These are phyloP conservation scores for Dalbergia cultrata DNA, from an alignment of 306 rosid species.

Conservation along the genomic window DNA sequence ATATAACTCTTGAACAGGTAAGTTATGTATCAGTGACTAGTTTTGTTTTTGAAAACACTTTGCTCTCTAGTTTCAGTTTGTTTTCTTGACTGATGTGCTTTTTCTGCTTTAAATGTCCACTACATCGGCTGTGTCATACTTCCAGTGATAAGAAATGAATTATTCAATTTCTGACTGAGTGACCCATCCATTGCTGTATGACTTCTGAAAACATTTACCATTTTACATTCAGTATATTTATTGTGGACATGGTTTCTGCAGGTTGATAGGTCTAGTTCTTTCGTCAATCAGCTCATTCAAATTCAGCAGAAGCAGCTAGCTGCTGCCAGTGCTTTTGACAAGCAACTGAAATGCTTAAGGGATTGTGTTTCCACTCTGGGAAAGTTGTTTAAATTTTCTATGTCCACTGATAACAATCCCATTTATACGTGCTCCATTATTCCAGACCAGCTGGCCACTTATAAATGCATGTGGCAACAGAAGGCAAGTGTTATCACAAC, in stretches of 20 bases:
- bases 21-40: neutral
- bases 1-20: constrained; percentile 79
- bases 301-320: constrained; percentile 78
- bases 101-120: neutral
- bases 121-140: neutral
- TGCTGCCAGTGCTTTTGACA: constrained; percentile 66
- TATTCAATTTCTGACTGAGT: constrained; percentile 16
- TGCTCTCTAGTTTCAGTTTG: neutral
- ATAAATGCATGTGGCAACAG: constrained; percentile 90
- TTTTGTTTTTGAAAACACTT: neutral
- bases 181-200: neutral
- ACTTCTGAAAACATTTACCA: neutral
- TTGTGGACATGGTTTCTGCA: constrained; percentile 47
- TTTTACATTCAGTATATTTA: neutral
- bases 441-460: constrained; percentile 63
- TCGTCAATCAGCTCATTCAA: constrained; percentile 71
- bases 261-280: constrained; percentile 75
- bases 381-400: constrained; percentile 58
- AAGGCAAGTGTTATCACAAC: constrained; percentile 55
- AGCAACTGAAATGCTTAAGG: constrained; percentile 68
- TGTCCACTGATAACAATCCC: constrained; percentile 45
- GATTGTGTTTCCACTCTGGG: constrained; percentile 63
- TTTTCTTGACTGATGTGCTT: neutral
- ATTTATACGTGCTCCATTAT: constrained; percentile 50
- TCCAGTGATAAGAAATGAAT: neutral